Percentiles rank a stretch among this genome's conserved stretches.
Conservation (phyloP, 768 basidiomycete species). For the Tubosaeta sp. region DNA sequence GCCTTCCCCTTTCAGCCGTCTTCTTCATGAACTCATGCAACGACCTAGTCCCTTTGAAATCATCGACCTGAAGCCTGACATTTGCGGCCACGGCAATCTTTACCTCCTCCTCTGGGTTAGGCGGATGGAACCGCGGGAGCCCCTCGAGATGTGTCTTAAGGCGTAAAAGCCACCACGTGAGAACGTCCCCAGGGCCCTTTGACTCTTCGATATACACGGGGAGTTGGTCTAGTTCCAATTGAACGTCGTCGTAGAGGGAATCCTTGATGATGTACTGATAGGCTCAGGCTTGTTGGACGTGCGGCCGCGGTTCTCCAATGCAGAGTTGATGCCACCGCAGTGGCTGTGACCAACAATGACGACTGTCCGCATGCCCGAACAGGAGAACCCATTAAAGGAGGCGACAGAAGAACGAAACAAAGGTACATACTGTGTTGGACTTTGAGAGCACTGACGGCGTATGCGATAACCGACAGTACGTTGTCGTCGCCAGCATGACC, state of each 20-base stretch:
- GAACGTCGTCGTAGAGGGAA: conserved; percentile 14
- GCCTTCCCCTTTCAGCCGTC: conserved; percentile 31
- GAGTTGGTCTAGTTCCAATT: neutral
- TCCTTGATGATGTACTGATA: neutral
- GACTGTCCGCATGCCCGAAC: conserved; percentile 41
- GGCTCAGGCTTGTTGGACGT: neutral
- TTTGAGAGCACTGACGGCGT: too few species aligned
- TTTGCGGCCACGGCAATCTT: conserved; percentile 48
- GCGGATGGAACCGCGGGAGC: too few species aligned
- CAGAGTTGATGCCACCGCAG: conserved; percentile 69
- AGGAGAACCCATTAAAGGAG: too few species aligned
- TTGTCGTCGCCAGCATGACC: too few species aligned
- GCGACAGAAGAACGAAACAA: too few species aligned
- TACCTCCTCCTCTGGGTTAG: conserved; percentile 26
- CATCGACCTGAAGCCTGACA: conserved; percentile 51
- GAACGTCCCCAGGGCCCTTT: conserved; percentile 35
- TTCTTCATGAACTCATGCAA: conserved; percentile 38
- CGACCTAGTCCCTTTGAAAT: conserved; percentile 18
- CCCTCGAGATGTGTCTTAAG: conserved; percentile 49
- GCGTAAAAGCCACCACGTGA: conserved; percentile 70
- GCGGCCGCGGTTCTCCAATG: conserved; percentile 3
- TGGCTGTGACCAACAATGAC: conserved; percentile 77
- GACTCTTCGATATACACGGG: conserved; percentile 2
- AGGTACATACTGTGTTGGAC: too few species aligned
- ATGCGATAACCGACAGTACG: too few species aligned